Base-by-base conservation (phyloP, 352 stramenopile genomes). In the Paralagenidium karlingii region DNA sequence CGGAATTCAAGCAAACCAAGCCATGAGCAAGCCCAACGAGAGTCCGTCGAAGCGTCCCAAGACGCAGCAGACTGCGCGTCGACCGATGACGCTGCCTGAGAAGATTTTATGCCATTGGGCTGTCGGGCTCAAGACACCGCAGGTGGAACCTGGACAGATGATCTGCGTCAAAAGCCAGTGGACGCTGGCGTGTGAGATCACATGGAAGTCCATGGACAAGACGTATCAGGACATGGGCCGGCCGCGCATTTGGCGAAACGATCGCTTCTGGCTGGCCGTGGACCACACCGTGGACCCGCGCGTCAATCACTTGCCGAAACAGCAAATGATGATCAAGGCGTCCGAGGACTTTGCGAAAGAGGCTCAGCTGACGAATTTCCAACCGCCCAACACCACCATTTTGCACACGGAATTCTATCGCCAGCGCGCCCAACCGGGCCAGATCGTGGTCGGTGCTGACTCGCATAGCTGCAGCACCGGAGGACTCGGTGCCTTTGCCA, bases 151-250 rank as follows among this genome's bases (percentile, higher is more conserved):
- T 2, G 68, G 66, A 13, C 67, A 89, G 40, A 84, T 89, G 69
- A 61, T 89, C 43, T 89, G 75, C 54, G 75, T 89, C 28, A 86
- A 89, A 47, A 60, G 66, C 30, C 67, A 86, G 53, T 89, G 75
- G 75, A 86, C 75, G 43, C 57, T 89, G 18, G 75, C 75, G 12
- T 85, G 75, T 47, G 75, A 89, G 55, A 84, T 89, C 63, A 89
- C 75, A 46, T 89, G 75, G 75, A 89, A 89, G 56, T 85, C 71
- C 13, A 89, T 89, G 75, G 75, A 89, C 71, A 89, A 89, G 51
- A 86, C 74, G 43, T 85, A 87, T 52, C 70, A 82, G 53, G 70
- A 83, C 49, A 90, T 90, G 70, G 76, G 74, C 11, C 73, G 76
- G 12, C 76, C 76, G 37, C 69, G 70, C 47, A 86, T 89, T 34